Base-by-base conservation (phyloP, 768 basidiomycete species). In the Termitomyces heimii region DNA sequence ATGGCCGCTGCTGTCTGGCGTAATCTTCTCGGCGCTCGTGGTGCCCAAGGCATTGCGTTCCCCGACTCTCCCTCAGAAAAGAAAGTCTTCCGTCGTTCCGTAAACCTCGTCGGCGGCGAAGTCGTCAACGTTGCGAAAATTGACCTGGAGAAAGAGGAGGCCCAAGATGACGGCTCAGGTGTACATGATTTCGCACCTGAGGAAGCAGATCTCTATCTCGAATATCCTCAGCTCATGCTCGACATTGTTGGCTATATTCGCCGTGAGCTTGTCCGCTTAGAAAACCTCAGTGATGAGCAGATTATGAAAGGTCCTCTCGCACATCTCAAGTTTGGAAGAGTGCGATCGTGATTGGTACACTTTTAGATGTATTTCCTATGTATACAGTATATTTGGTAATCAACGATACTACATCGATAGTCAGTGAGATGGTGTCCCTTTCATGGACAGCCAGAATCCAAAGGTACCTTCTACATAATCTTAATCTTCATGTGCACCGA, bases 1-100 rank as follows among this genome's bases (percentile, higher is more conserved):
- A 77, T 98, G 71, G 92, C 95, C 0, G 88, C 77, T 14, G 89
- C 92, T 1, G 73, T 97, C 0, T 98, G 96, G 96, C 78, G 96
- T 49, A 97, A 98, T 69, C 65, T 97, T 37, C 85, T 97, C 40
- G 93, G 89, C 8, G 90, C 84, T 1, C 80, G 92, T 13, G 94
- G 93, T 5, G 89, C 89, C 9, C 77, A 79, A 57, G 89, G 88
- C 2, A 86, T 92, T 53, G 75, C 74, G 2, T 77, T 77, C 55
- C 72, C 67, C 13, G 29, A 56, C 20, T 50, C 59, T 7, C 13
- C 39, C 32, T 32, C 57, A 13, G 55, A 64, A 3, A 67, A 49
- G 48, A 65, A 40, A 18, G 29, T 29, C 14, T 89, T 83, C 72
- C 73, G 86, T 35, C 81, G 86, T 7, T 73, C 84, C 0, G 80